Conservation (phyloP, 2,329 filamentous ascomycete species). For the Exophiala sp. region DNA sequence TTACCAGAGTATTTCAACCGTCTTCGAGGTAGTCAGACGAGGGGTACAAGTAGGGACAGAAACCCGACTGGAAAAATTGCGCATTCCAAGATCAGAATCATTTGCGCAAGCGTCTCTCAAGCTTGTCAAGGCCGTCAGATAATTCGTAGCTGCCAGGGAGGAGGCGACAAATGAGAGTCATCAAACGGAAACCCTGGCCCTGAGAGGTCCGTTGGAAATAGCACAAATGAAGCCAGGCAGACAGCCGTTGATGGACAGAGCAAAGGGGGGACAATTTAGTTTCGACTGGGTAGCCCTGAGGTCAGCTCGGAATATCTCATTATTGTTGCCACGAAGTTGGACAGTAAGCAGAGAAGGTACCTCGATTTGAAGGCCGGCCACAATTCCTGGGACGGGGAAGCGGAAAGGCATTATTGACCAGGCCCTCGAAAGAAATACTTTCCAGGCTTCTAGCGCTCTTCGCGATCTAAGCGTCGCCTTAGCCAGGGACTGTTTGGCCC, state of each 20-base stretch:
- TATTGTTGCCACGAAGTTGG: conserved; percentile 8
- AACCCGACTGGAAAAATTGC: conserved; percentile 22
- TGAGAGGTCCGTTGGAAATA: conserved; percentile 24
- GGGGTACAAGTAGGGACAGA: conserved; percentile 18
- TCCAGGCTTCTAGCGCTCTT: conserved; percentile 25
- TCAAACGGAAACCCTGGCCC: conserved; percentile 16
- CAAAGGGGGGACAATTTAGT: conserved; percentile 18
- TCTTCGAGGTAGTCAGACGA: conserved; percentile 20
- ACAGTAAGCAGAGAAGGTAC: conserved; percentile 20
- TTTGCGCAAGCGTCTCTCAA: conserved; percentile 18
- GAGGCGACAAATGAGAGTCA: conserved; percentile 27
- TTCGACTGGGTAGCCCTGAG: conserved; percentile 17
- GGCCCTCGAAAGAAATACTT: conserved; percentile 20
- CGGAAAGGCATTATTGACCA: conserved; percentile 19
- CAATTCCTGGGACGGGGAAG: conserved; percentile 26
- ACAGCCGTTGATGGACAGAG: conserved; percentile 14
- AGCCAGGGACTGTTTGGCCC: conserved; percentile 19
- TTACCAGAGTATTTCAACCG: conserved; percentile 16
- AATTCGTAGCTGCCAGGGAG: conserved; percentile 21
- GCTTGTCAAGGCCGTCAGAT: conserved; percentile 18
- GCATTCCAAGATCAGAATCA: conserved; percentile 24
- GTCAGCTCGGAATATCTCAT: conserved; percentile 26
- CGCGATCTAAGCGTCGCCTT: conserved; percentile 22
- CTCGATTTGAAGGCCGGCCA: conserved; percentile 13
- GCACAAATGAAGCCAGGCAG: conserved; percentile 20